Evolutionary conservation across 495 filamentous ascomycete genomes (phyloP).

Genomic region (Monascus purpureus): DNA sequence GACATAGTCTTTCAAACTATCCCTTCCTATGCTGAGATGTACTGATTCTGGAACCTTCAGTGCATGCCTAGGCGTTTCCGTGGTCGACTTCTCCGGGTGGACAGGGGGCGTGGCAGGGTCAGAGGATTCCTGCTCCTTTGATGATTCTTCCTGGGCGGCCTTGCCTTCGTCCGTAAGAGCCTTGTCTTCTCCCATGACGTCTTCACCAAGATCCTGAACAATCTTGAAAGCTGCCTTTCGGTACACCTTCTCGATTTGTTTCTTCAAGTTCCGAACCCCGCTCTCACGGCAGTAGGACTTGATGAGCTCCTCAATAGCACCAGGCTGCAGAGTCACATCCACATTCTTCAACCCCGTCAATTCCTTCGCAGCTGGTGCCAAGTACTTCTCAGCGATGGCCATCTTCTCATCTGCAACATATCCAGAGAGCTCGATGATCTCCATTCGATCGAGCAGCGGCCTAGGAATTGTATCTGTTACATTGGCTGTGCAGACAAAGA

Average conservation of each 20-base stretch:
- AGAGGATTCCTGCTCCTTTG: slow-evolving; percentile 37
- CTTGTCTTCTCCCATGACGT: slow-evolving; percentile 63
- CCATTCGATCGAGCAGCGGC: slow-evolving; percentile 93
- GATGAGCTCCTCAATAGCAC: slow-evolving; percentile 90
- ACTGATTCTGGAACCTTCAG: slow-evolving; percentile 78
- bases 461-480: slow-evolving; percentile 97
- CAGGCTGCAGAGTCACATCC: slow-evolving; percentile 67
- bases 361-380: slow-evolving; percentile 83
- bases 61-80: slow-evolving; percentile 62
- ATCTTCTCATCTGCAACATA: slow-evolving; percentile 99
- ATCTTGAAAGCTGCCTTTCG: slow-evolving; percentile 96
- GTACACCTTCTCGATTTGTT: slow-evolving; percentile 99
- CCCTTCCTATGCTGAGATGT: slow-evolving; percentile 75
- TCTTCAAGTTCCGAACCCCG: slow-evolving; percentile 95
- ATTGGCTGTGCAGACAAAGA: slow-evolving; percentile 98
- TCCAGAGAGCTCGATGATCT: slow-evolving; percentile 90
- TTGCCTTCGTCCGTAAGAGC: slow-evolving; percentile 85
- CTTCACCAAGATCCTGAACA: slow-evolving; percentile 86
- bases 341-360: slow-evolving; percentile 81
- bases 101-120: slow-evolving; percentile 44
- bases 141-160: slow-evolving; percentile 56
- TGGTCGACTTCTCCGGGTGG: slow-evolving; percentile 53
- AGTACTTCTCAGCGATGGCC: slow-evolving; percentile 89
- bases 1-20: slow-evolving; percentile 93
- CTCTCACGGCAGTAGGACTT: slow-evolving; percentile 97